phyloP scores from a whole-genome alignment of 805 yeast genomes.

The Saccharomycopsis fodiens region DNA sequence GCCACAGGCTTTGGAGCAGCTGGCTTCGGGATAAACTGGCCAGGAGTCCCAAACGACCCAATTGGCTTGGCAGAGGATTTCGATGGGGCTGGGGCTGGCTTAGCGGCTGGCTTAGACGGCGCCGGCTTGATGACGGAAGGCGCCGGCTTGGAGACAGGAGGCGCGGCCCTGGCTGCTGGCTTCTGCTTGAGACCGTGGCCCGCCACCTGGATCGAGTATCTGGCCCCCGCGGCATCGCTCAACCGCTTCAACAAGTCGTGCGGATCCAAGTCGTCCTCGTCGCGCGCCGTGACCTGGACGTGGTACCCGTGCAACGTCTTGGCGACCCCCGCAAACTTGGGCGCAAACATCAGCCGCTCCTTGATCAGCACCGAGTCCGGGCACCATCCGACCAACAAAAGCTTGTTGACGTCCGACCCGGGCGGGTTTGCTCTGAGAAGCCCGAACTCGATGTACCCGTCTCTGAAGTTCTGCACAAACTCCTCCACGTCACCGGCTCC shows the following conservation, averaged over 20 bases:
- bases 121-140: constrained; percentile 23
- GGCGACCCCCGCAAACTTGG: constrained; percentile 70
- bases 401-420: constrained; percentile 83
- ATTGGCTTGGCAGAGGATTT: constrained; percentile 18
- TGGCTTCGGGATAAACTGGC: constrained; percentile 24
- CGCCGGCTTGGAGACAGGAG: constrained; percentile 26
- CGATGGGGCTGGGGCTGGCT: constrained; percentile 31
- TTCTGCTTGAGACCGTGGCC: constrained; percentile 11
- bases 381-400: constrained; percentile 89
- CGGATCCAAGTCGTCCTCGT: constrained; percentile 79
- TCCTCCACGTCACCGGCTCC: constrained; percentile 69
- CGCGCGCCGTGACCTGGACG: constrained; percentile 95
- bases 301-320: constrained; percentile 75
- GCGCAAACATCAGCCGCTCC: constrained; percentile 66
- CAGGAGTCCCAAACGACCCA: neutral
- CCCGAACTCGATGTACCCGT: constrained; percentile 77
- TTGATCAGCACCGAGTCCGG: constrained; percentile 91
- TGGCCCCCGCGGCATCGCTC: constrained; percentile 91
- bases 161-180: constrained; percentile 25
- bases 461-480: constrained; percentile 75
- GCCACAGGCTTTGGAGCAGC: constrained; percentile 26
- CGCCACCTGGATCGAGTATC: constrained; percentile 60
- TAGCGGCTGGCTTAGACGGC: constrained; percentile 23
- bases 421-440: constrained; percentile 81
- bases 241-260: constrained; percentile 67